Evolutionary conservation across 768 basidiomycete species (phyloP), one percentile per base, ranked within the genome.

Genomic region (Boletus speciosus): DNA sequence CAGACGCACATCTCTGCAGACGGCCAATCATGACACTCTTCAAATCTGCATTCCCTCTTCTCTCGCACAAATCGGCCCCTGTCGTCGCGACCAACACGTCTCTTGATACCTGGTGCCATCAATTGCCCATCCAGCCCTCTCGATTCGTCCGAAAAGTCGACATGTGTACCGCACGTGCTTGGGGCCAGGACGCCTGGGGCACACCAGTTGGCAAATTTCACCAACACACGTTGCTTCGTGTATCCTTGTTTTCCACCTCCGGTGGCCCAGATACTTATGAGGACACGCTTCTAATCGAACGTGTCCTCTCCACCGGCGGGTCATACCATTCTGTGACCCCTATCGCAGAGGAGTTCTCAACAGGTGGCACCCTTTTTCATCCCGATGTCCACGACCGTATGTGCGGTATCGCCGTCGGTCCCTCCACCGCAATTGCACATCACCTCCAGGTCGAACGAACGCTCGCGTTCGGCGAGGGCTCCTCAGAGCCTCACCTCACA

Each of bases 341-440:
- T 14, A 49, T 55, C 16, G 1, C 3, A 1, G 58, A 49, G 10
- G 34, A 19, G 1, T 47, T 46, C 5, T 38, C 44, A 1, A 9
- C 11, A 0, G 51, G 58, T 0, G 55, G 53, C 0, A 57, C 46
- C 0, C 19, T 60, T 6, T 38, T 55, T 32, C 51, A 58, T 36
- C 62, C 55, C 3, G 51, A 60, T 1, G 40, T 63, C 0, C 55
- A 63, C 6, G 62, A 55, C 27, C 58, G 49, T 12, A 2, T 49
- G 3, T 60, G 48, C 21, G 11, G 35, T 32, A 19, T 55, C 15
- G 25, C 32, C 2, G 19, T 34, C 0, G 58, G 53, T 0, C 27
- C 45, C 1, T 25, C 47, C 2, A 31, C 36, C 2, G 32, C 29
- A 1, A 14, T 54, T 38, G 31, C 48, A 2, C 58, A 29, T 5